Conservation (phyloP, 495 filamentous ascomycete genomes). For the Penicillium pancosmium region DNA sequence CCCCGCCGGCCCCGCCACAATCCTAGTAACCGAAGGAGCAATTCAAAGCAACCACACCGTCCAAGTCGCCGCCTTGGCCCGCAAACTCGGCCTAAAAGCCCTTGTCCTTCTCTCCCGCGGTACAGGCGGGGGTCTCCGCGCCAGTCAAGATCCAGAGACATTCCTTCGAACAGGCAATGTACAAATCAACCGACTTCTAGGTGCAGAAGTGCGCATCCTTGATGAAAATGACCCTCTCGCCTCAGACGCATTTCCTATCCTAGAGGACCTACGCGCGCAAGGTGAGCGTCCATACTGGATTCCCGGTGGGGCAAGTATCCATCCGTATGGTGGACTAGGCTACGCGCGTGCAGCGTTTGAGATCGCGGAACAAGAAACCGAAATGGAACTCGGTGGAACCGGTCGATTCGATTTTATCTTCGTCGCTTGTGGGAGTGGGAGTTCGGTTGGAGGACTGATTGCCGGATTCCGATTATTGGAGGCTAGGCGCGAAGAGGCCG, state of each 20-base stretch:
- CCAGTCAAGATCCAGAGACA: constrained; percentile 13
- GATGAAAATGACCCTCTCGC: constrained; percentile 19
- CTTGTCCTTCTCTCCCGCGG: constrained; percentile 34
- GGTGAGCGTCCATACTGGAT: constrained; percentile 40
- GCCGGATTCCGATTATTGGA: constrained; percentile 43
- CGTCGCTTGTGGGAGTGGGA: constrained; percentile 44
- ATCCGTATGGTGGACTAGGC: constrained; percentile 42
- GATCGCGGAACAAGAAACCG: constrained; percentile 37
- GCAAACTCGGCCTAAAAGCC: constrained; percentile 29
- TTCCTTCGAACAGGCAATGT: constrained; percentile 37
- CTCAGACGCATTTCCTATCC: constrained; percentile 21
- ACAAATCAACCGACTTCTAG: constrained; percentile 36
- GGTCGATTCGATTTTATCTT: constrained; percentile 42
- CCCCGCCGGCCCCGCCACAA: constrained; percentile 25
- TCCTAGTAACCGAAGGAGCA: constrained; percentile 44
- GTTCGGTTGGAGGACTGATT: constrained; percentile 41
- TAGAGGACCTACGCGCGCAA: constrained; percentile 19
- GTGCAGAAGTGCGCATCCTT: constrained; percentile 42
- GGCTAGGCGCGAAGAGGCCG: constrained; percentile 7
- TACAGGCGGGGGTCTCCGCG: constrained; percentile 30
- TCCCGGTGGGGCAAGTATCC: constrained; percentile 43
- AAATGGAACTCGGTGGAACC: constrained; percentile 19
- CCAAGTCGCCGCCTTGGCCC: constrained; percentile 39
- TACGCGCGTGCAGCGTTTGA: constrained; percentile 45
- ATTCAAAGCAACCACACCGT: constrained; percentile 48